These are phyloP conservation scores for Nakazawaea siamensis DNA, from an alignment of 805 yeast species.

Conservation along the genomic window DNA sequence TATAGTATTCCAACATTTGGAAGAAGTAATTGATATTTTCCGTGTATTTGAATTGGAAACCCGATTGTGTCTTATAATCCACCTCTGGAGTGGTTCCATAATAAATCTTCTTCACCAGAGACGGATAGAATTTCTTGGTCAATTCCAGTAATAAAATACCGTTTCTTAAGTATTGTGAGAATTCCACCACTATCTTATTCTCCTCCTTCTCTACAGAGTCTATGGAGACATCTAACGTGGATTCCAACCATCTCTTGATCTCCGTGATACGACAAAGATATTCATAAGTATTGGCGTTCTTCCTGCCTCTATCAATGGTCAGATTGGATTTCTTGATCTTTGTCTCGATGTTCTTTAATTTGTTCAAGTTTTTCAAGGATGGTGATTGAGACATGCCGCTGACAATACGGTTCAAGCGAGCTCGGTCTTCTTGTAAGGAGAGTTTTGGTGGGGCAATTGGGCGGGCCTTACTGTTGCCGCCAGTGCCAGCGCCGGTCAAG, in stretches of 20 bases:
- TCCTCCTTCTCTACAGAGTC: conserved; percentile 20
- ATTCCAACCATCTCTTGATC: conserved; percentile 42
- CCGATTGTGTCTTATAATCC: conserved; percentile 21
- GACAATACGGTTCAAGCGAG: conserved; percentile 23
- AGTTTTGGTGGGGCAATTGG: conserved; percentile 5
- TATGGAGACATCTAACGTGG: conserved; percentile 17
- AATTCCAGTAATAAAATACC: conserved; percentile 83
- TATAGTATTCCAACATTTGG: conserved; percentile 55
- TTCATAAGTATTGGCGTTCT: conserved; percentile 25
- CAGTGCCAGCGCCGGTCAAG: background rate
- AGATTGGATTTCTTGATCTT: conserved; percentile 13
- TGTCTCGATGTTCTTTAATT: conserved; percentile 21
- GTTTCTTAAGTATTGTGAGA: conserved; percentile 62
- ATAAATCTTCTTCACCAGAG: conserved; percentile 48
- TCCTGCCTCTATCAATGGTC: conserved; percentile 20
- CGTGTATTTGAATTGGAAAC: conserved; percentile 78
- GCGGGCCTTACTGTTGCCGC: conserved; percentile 4
- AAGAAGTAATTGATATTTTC: conserved; percentile 88
- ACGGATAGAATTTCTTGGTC: conserved; percentile 65
- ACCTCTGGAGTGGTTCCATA: conserved; percentile 25
- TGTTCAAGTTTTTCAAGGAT: conserved; percentile 25
- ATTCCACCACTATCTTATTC: conserved; percentile 30
- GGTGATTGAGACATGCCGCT: conserved; percentile 27
- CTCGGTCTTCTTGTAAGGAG: conserved; percentile 16
- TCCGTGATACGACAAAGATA: conserved; percentile 46